Conservation (phyloP, 129 eudicot species). For the Flaveria brownii region DNA sequence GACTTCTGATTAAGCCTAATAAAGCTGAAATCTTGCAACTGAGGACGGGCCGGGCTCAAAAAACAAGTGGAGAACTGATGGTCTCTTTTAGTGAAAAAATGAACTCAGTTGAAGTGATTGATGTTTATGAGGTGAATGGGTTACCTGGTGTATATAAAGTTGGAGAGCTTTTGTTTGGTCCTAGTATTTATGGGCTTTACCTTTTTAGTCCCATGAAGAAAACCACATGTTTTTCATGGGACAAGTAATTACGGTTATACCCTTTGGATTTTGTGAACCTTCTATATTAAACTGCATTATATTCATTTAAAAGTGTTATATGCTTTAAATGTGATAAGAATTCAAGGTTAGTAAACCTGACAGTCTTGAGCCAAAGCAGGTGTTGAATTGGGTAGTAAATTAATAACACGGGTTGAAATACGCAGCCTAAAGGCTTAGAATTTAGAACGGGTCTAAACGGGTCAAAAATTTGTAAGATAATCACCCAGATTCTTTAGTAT, state of each 20-base stretch:
- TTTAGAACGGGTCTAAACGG: too few relatives aligned
- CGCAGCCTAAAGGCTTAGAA: too few relatives aligned
- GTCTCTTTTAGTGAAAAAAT: conserved; percentile 32
- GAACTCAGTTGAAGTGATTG: conserved; percentile 34
- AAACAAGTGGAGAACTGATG: conserved; percentile 30
- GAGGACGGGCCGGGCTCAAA: conserved; percentile 26
- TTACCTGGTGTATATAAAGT: conserved; percentile 70
- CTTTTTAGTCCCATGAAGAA: conserved; percentile 39
- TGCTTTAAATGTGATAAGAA: not conserved
- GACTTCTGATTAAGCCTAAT: conserved; percentile 64
- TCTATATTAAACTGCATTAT: conserved; percentile 40
- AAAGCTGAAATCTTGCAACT: conserved; percentile 21
- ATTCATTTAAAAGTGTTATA: conserved; percentile 12
- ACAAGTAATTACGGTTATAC: conserved; percentile 40
- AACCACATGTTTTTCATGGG: conserved; percentile 31
- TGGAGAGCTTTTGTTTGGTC: conserved; percentile 48
- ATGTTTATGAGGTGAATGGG: conserved; percentile 44
- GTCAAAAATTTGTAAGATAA: too few relatives aligned
- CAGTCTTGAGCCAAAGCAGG: not conserved
- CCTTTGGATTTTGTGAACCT: conserved; percentile 36
- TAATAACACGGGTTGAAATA: not conserved
- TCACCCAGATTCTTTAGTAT: too few relatives aligned
- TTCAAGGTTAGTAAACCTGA: not conserved
- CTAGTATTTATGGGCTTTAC: conserved; percentile 48
- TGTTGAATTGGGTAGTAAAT: not conserved